phyloP scores from a whole-genome alignment of 306 rosid species.

The Cyclanthera cordifolia region DNA sequence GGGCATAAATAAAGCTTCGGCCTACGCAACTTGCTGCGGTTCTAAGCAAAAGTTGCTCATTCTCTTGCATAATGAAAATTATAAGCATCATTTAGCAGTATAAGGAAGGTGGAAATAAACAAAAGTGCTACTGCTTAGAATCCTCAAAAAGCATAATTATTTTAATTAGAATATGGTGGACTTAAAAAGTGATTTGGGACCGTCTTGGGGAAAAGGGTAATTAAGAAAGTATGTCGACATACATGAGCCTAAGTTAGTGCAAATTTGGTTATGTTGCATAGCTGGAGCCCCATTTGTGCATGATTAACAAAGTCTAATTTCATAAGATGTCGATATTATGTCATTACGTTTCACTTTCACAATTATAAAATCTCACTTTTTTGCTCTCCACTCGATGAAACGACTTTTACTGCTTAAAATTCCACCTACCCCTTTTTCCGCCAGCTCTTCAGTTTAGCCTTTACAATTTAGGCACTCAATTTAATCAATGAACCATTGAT shows the following conservation, averaged over 20 bases:
- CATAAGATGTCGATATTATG: conserved; percentile 42
- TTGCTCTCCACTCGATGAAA: background rate
- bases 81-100: background rate
- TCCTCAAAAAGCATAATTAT: background rate
- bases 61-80: background rate
- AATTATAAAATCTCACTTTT: background rate
- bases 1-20: background rate
- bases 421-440: background rate
- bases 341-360: conserved; percentile 9
- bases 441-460: background rate
- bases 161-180: background rate
- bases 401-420: background rate
- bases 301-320: background rate
- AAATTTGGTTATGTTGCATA: background rate
- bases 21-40: conserved; percentile 1
- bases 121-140: background rate
- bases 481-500: too few relatives aligned
- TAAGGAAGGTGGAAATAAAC: background rate
- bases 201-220: background rate
- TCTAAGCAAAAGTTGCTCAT: conserved; percentile 5
- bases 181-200: background rate
- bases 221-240: conserved; percentile 50
- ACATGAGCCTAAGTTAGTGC: background rate
- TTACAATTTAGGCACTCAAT: too few relatives aligned
- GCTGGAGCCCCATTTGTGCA: background rate